phyloP scores from a whole-genome alignment of 306 rosid species.

The Sechiopsis laciniata region DNA sequence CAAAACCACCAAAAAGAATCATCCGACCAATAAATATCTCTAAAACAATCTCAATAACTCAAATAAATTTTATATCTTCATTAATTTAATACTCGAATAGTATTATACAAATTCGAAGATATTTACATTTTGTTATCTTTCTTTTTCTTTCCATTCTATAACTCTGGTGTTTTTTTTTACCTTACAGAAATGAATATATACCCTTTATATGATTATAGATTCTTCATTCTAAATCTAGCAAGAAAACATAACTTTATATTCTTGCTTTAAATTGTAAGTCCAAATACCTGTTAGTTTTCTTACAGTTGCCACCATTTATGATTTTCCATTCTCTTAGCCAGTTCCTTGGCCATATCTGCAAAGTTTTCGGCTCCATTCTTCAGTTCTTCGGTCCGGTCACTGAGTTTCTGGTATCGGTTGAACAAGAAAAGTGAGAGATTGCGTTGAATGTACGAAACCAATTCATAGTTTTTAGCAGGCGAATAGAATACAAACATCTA shows the following conservation, averaged over 20 bases:
- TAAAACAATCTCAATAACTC: not conserved
- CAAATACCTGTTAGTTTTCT: conserved; percentile 20
- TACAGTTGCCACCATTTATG: conserved; percentile 93
- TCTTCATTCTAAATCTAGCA: not conserved
- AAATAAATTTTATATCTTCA: not conserved
- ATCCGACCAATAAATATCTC: not conserved
- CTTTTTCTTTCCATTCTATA: not conserved
- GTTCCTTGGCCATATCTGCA: conserved; percentile 73
- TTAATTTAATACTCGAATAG: not conserved
- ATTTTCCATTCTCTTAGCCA: conserved; percentile 70
- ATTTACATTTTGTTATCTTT: conserved; percentile 1
- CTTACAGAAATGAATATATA: not conserved
- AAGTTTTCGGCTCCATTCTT: conserved; percentile 68
- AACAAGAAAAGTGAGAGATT: conserved; percentile 10
- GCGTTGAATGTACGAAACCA: conserved; percentile 7
- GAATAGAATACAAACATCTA: not conserved
- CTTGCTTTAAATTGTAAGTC: too few relatives aligned
- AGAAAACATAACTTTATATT: not conserved
- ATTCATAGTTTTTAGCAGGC: not conserved
- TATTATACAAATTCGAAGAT: not conserved
- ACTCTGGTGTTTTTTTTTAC: not conserved
- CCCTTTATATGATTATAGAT: too few relatives aligned
- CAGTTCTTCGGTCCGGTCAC: conserved; percentile 57
- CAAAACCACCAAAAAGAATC: not conserved
- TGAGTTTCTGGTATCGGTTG: conserved; percentile 45